A percentile compares a stretch with the other conserved stretches of the same genome.
phyloP scores from a whole-genome alignment of 2,329 filamentous ascomycete genomes.

The Fusarium beomiforme region DNA sequence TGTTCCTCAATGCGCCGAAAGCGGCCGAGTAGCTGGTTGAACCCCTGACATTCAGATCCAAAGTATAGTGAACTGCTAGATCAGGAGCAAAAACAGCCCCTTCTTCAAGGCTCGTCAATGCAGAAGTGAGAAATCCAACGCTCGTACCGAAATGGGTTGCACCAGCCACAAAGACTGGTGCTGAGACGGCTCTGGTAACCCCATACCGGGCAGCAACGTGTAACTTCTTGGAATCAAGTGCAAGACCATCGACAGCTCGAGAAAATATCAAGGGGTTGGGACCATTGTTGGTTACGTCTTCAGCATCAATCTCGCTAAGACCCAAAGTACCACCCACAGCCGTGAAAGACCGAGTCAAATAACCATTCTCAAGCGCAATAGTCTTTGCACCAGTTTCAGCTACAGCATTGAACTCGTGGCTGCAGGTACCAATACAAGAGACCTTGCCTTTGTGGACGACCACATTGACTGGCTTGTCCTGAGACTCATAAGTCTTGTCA shows the following conservation, averaged over 20 bases:
- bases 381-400: constrained; percentile 47
- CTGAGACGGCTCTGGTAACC: constrained; percentile 67
- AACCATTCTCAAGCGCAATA: constrained; percentile 65
- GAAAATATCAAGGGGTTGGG: constrained; percentile 59
- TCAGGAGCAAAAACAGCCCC: constrained; percentile 65
- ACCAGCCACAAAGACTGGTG: constrained; percentile 57
- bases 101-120: constrained; percentile 56
- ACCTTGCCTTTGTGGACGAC: constrained; percentile 64
- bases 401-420: constrained; percentile 53
- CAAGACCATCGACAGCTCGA: constrained; percentile 66
- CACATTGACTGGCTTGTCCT: constrained; percentile 55
- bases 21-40: constrained; percentile 63
- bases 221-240: constrained; percentile 66
- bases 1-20: constrained; percentile 61
- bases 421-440: constrained; percentile 65
- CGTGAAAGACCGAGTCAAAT: constrained; percentile 69
- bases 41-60: constrained; percentile 54
- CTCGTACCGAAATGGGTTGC: constrained; percentile 65
- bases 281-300: constrained; percentile 64
- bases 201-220: constrained; percentile 63
- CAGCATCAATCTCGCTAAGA: constrained; percentile 70
- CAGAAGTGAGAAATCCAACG: constrained; percentile 66
- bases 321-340: constrained; percentile 70
- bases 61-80: constrained; percentile 67
- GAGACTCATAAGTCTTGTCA: constrained; percentile 48